phyloP scores from a whole-genome alignment of 2,329 filamentous ascomycete genomes.

The Stachybotrys chlorohalonatus region DNA sequence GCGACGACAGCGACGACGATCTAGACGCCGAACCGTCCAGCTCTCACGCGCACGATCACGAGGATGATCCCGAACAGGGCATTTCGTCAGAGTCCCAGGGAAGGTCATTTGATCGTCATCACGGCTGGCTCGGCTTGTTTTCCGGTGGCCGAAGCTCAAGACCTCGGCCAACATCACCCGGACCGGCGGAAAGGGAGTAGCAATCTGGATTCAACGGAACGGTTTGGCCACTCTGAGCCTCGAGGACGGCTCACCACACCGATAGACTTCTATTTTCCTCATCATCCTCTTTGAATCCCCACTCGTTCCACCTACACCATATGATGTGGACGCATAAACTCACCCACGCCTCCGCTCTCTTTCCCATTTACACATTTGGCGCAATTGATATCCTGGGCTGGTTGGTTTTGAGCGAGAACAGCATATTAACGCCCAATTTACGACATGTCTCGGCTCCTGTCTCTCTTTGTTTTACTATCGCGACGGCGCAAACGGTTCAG shows the following conservation, averaged over 20 bases:
- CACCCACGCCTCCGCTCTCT: not conserved
- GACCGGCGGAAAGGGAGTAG: conserved; percentile 1
- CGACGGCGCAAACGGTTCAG: not conserved
- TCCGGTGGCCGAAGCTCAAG: conserved; percentile 16
- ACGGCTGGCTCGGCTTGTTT: conserved; percentile 29
- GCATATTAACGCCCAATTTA: not conserved
- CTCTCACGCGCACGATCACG: conserved; percentile 17
- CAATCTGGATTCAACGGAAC: too few species aligned
- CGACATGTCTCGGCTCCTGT: not conserved
- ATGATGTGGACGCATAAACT: not conserved
- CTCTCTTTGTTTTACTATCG: not conserved
- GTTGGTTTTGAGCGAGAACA: not conserved
- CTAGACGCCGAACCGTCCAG: conserved; percentile 25
- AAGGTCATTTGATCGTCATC: conserved; percentile 13
- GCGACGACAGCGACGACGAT: conserved; percentile 41
- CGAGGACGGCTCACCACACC: too few species aligned
- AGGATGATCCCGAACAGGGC: conserved; percentile 36
- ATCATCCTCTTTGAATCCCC: not conserved
- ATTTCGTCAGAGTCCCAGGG: conserved; percentile 13
- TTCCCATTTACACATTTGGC: not conserved
- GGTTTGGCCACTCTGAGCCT: too few species aligned
- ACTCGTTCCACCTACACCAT: not conserved
- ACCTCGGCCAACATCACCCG: conserved; percentile 13
- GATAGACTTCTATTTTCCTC: not conserved
- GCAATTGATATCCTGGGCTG: not conserved